Evolutionary conservation across 163 green algal species (phyloP).

Genomic region (Scenedesmus sp.): DNA sequence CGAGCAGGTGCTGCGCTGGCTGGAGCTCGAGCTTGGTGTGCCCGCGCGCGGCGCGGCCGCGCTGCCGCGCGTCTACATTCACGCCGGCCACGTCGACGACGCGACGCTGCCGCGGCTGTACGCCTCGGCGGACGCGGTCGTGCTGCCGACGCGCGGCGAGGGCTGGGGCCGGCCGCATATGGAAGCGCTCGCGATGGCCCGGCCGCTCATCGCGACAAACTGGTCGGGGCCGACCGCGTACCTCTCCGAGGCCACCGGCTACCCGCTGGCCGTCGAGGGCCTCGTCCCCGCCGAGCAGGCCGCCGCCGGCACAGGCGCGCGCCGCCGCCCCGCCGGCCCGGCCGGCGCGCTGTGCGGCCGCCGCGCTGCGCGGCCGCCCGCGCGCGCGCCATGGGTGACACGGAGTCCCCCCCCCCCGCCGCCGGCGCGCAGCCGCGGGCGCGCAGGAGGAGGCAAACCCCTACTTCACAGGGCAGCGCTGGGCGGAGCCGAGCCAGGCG

Average conservation of each 20-base stretch:
- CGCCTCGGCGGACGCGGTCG: conserved; percentile 5
- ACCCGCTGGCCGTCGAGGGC: conserved; percentile 22
- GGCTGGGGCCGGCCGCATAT: conserved; percentile 30
- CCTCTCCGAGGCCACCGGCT: conserved; percentile 15
- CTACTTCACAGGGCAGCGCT: conserved; percentile 53
- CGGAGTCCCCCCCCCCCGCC: too few species aligned
- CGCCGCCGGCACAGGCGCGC: neutral
- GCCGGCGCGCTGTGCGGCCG: neutral
- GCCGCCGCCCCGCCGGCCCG: neutral
- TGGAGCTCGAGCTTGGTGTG: neutral
- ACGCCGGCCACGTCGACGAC: conserved; percentile 19
- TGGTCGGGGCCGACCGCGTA: conserved; percentile 57
- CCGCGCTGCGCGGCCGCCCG: too few species aligned
- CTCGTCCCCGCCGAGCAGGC: conserved; percentile 3
- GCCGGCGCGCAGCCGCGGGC: too few species aligned
- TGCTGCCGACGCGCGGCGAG: conserved; percentile 20
- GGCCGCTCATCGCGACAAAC: conserved; percentile 86
- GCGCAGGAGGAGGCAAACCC: neutral
- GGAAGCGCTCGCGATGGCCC: conserved; percentile 17
- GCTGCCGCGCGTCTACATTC: conserved; percentile 14
- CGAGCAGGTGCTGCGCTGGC: conserved; percentile 7
- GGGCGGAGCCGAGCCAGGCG: conserved; percentile 61
- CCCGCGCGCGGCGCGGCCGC: neutral
- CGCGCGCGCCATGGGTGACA: too few species aligned
- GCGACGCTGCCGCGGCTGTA: conserved; percentile 28